These are phyloP conservation scores for Aspergillus ochraceus DNA, from an alignment of 2,329 filamentous ascomycete genomes.

Conservation along the genomic window DNA sequence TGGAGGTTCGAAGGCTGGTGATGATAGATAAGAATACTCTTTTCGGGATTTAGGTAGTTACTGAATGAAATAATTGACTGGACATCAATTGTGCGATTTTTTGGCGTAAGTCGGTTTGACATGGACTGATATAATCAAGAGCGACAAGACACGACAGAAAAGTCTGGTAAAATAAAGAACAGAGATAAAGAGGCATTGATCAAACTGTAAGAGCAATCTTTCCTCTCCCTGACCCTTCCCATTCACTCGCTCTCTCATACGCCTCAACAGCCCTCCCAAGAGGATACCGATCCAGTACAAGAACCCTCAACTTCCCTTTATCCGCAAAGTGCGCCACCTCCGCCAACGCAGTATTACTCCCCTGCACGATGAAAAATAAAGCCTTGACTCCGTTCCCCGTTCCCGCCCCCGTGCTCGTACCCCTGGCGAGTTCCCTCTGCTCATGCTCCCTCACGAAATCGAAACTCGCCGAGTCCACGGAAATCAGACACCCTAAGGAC, in stretches of 20 bases:
- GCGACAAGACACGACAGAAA: no score
- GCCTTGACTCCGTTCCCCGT: not conserved
- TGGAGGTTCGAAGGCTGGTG: not conserved
- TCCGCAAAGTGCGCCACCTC: slow-evolving; percentile 14
- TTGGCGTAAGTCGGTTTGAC: no score
- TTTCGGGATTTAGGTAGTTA: no score
- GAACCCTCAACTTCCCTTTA: slow-evolving; percentile 13
- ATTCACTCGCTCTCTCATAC: slow-evolving; percentile 21
- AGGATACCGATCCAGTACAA: slow-evolving; percentile 21
- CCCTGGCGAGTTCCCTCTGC: not conserved
- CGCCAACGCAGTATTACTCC: slow-evolving; percentile 13
- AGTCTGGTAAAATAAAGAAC: not conserved
- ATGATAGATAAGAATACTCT: not conserved
- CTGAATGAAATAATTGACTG: not conserved
- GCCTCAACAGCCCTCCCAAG: slow-evolving; percentile 18
- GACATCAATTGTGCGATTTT: not conserved
- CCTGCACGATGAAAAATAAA: not conserved
- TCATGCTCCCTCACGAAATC: not conserved
- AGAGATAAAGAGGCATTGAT: not conserved
- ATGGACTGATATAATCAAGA: no score
- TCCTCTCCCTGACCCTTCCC: slow-evolving; percentile 17
- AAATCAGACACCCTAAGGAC: slow-evolving; percentile 19
- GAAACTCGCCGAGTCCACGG: slow-evolving; percentile 24
- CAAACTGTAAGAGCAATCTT: slow-evolving; percentile 25
- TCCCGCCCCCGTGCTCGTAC: no score